phyloP scores from a whole-genome alignment of 805 yeast genomes.

The Saccharomyces kudriavzevii region DNA sequence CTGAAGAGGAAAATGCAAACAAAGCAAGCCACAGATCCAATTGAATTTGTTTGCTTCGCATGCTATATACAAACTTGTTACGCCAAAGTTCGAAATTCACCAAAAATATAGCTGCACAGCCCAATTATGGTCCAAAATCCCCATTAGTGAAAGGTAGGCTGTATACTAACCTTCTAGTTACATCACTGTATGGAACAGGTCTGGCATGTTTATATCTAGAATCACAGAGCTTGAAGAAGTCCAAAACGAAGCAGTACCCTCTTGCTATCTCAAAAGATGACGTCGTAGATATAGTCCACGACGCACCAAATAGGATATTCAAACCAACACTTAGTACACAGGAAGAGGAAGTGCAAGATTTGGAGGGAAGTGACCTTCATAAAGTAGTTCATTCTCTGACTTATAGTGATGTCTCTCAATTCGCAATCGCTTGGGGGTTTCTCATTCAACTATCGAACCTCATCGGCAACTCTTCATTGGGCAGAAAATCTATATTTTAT shows the following conservation, averaged over 20 bases:
- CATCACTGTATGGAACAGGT: background rate
- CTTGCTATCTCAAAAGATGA: background rate
- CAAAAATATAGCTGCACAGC: background rate
- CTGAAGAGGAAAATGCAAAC: background rate
- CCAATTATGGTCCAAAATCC: background rate
- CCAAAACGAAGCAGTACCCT: background rate
- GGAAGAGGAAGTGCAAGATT: conserved; percentile 4
- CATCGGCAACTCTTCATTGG: conserved; percentile 10
- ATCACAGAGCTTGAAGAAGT: background rate
- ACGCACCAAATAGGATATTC: conserved; percentile 13
- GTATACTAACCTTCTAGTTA: background rate
- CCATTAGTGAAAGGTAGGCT: background rate
- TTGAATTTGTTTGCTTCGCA: background rate
- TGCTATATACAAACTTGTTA: background rate
- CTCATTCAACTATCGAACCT: conserved; percentile 12
- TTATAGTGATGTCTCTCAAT: conserved; percentile 17
- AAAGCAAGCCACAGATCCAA: background rate
- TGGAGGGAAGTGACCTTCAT: background rate
- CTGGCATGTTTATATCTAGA: background rate
- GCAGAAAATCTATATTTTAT: conserved; percentile 13
- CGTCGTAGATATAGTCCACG: conserved; percentile 10
- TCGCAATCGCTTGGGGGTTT: conserved; percentile 18
- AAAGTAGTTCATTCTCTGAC: conserved; percentile 13
- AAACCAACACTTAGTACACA: background rate
- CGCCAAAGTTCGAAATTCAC: background rate